Percentiles rank a stretch among this genome's conserved stretches.
These are phyloP conservation scores for Labyrinthula sp. DNA, from an alignment of 352 stramenopile species.

Conservation along the genomic window DNA sequence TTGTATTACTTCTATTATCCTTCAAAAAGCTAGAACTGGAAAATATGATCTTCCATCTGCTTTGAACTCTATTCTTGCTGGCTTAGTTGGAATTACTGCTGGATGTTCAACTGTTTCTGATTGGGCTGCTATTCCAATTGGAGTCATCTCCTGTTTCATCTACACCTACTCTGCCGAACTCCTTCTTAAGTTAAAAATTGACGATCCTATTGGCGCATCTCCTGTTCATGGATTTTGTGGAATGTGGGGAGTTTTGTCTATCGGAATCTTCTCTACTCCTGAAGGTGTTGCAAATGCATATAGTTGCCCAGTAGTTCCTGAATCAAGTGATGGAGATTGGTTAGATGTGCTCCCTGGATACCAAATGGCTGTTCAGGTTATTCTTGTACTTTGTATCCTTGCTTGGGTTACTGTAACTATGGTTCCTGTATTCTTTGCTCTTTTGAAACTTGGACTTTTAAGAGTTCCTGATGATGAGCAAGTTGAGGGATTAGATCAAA, in stretches of 20 bases:
- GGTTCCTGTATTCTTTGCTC: slow-evolving; percentile 13
- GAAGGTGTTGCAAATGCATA: slow-evolving; percentile 7
- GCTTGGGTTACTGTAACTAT: slow-evolving; percentile 17
- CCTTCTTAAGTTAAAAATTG: slow-evolving; percentile 16
- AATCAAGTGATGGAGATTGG: too few relatives aligned
- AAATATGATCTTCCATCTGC: slow-evolving; percentile 16
- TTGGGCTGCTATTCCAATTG: slow-evolving; percentile 27
- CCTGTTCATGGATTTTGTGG: slow-evolving; percentile 44
- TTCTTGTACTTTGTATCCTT: slow-evolving; percentile 16
- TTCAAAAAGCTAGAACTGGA: not conserved
- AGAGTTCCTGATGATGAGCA: slow-evolving; percentile 15
- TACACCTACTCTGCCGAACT: slow-evolving; percentile 16
- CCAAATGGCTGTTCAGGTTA: slow-evolving; percentile 19
- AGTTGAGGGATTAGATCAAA: slow-evolving; percentile 5
- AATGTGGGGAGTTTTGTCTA: slow-evolving; percentile 43
- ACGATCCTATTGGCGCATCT: slow-evolving; percentile 27
- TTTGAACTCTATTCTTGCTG: slow-evolving; percentile 22
- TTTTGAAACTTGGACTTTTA: slow-evolving; percentile 9
- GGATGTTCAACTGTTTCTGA: slow-evolving; percentile 17
- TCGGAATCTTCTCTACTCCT: slow-evolving; percentile 40
- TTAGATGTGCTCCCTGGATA: too few relatives aligned
- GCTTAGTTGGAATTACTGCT: slow-evolving; percentile 23
- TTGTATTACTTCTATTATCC: slow-evolving; percentile 11
- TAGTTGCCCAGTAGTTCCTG: too few relatives aligned
- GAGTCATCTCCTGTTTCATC: slow-evolving; percentile 17